These are phyloP conservation scores for Ephemerocybe angulata DNA, from an alignment of 768 basidiomycete species.

Conservation along the genomic window DNA sequence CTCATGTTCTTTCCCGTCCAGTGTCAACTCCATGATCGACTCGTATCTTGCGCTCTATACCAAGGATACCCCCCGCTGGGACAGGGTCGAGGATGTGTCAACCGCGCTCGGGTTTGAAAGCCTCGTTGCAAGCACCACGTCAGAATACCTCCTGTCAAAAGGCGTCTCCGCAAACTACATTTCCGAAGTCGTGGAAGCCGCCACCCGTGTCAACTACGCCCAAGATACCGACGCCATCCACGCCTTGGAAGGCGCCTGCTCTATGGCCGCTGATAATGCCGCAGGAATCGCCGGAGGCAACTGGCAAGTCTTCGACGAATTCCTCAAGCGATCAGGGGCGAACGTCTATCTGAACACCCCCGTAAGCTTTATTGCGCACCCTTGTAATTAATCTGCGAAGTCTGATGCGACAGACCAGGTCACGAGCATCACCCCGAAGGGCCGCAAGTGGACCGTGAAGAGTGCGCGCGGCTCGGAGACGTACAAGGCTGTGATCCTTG, in stretches of 20 bases:
- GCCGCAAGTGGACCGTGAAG: slow-evolving; percentile 49
- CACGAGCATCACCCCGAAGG: slow-evolving; percentile 42
- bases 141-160: slow-evolving; percentile 51
- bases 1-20: no score
- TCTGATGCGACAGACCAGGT: slow-evolving; percentile 37
- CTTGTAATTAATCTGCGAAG: neutral
- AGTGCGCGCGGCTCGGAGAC: slow-evolving; percentile 42
- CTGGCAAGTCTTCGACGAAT: slow-evolving; percentile 78
- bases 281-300: slow-evolving; percentile 74
- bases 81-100: slow-evolving; percentile 57
- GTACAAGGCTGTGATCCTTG: slow-evolving; percentile 79
- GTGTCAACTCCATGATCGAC: slow-evolving; percentile 54
- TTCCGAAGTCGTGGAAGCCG: slow-evolving; percentile 73
- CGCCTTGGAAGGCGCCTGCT: slow-evolving; percentile 66
- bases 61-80: slow-evolving; percentile 53
- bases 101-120: slow-evolving; percentile 46
- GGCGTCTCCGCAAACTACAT: slow-evolving; percentile 59
- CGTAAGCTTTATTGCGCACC: slow-evolving; percentile 33
- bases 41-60: slow-evolving; percentile 56
- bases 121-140: slow-evolving; percentile 47
- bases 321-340: slow-evolving; percentile 68
- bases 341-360: slow-evolving; percentile 66
- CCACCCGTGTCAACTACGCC: slow-evolving; percentile 82
- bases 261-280: slow-evolving; percentile 71
- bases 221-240: slow-evolving; percentile 74